Evolutionary conservation across 805 yeast species (phyloP).

Genomic region (Metschnikowia henanensis): DNA sequence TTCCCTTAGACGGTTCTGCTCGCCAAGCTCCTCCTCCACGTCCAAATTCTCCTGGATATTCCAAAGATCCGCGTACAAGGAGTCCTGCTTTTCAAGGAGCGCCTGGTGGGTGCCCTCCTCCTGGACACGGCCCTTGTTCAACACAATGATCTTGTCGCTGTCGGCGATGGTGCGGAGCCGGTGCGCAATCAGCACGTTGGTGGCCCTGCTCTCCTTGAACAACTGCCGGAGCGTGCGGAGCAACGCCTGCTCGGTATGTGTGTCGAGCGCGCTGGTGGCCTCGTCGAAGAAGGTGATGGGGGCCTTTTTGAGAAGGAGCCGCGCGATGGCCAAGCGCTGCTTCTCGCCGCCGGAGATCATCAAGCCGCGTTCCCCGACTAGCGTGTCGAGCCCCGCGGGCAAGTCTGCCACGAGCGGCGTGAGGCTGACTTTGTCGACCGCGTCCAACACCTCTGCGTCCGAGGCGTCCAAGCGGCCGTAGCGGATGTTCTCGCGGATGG

Average conservation of each 20-base stretch:
- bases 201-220: slow-evolving; percentile 55
- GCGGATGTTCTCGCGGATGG: slow-evolving; percentile 82
- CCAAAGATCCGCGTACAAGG: slow-evolving; percentile 85
- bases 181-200: slow-evolving; percentile 93
- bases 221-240: slow-evolving; percentile 70
- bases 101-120: slow-evolving; percentile 86
- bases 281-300: slow-evolving; percentile 95
- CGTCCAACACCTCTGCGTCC: slow-evolving; percentile 66
- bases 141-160: slow-evolving; percentile 88
- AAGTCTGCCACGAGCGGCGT: slow-evolving; percentile 60
- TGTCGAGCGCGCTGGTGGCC: slow-evolving; percentile 95
- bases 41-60: slow-evolving; percentile 83
- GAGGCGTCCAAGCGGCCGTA: slow-evolving; percentile 78
- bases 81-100: slow-evolving; percentile 51
- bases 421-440: slow-evolving; percentile 70
- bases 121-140: slow-evolving; percentile 72
- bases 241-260: slow-evolving; percentile 90
- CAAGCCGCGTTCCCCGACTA: slow-evolving; percentile 97
- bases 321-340: slow-evolving; percentile 90
- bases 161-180: slow-evolving; percentile 92
- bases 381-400: slow-evolving; percentile 82
- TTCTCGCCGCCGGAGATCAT: slow-evolving; percentile 99
- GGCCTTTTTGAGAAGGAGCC: slow-evolving; percentile 81
- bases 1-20: neutral
- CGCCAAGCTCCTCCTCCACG: slow-evolving; percentile 33